These are phyloP conservation scores for Candida nanaspora DNA, from an alignment of 805 yeast genomes.

Conservation along the genomic window DNA sequence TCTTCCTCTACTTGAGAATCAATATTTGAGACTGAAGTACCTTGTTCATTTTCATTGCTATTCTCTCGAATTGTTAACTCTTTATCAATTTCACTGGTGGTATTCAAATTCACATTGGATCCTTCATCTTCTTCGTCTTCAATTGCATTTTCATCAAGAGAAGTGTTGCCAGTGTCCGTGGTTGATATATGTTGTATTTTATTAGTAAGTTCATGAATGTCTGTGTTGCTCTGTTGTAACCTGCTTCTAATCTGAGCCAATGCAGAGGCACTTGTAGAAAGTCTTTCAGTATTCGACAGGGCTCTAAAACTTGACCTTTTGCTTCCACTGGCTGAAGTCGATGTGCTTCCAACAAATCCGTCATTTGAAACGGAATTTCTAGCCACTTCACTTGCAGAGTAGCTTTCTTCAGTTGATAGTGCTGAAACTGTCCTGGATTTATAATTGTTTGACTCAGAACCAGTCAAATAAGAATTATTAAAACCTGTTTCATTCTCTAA, in stretches of 20 bases:
- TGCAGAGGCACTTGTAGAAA: not conserved
- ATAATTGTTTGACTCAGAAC: not conserved
- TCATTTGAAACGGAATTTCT: not conserved
- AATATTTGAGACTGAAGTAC: no score
- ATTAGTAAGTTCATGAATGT: not conserved
- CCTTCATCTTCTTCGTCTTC: slow-evolving; percentile 18
- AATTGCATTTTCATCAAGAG: slow-evolving; percentile 16
- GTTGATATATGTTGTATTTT: not conserved
- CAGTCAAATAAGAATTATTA: not conserved
- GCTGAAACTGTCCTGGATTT: slow-evolving; percentile 1
- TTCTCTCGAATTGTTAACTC: no score
- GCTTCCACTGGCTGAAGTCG: not conserved
- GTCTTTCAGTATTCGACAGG: not conserved
- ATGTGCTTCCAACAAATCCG: not conserved
- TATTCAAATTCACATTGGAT: no score
- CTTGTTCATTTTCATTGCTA: no score
- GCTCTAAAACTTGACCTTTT: slow-evolving; percentile 2
- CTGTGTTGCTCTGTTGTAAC: not conserved
- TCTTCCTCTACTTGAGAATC: no score
- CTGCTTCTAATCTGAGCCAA: not conserved
- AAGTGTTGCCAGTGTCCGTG: not conserved
- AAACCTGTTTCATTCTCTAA: not conserved
- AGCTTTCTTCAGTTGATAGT: not conserved
- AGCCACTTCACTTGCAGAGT: not conserved
- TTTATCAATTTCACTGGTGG: no score